phyloP scores from a whole-genome alignment of 805 yeast species.

The Candida verbasci region DNA sequence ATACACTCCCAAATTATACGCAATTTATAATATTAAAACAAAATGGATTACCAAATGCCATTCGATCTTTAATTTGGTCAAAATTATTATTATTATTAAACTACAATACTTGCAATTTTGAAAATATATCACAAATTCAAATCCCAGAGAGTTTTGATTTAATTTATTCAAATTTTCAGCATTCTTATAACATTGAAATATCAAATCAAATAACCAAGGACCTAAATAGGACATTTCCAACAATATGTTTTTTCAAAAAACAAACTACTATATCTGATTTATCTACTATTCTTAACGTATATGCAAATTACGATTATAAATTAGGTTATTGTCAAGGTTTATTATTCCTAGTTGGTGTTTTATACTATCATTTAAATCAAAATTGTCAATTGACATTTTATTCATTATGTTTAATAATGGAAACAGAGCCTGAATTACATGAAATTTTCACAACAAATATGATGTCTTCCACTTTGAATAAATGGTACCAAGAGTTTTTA shows the following conservation, averaged over 20 bases:
- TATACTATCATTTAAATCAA: conserved; percentile 37
- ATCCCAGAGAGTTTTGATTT: conserved; percentile 32
- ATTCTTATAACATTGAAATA: conserved; percentile 34
- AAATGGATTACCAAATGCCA: conserved; percentile 39
- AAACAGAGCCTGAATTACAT: conserved; percentile 46
- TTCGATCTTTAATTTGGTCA: conserved; percentile 45
- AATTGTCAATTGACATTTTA: conserved; percentile 42
- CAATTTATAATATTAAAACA: conserved; percentile 38
- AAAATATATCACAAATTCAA: conserved; percentile 11
- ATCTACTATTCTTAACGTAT: conserved; percentile 56
- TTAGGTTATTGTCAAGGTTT: conserved; percentile 70
- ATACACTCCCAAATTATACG: conserved; percentile 45
- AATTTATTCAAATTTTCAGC: conserved; percentile 38
- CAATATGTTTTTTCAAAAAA: conserved; percentile 43
- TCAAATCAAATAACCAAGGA: conserved; percentile 51
- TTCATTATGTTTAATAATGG: conserved; percentile 54
- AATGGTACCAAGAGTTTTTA: conserved; percentile 51
- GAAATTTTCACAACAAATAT: conserved; percentile 47
- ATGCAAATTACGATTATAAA: conserved; percentile 58
- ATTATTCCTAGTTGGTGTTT: conserved; percentile 57
- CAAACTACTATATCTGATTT: conserved; percentile 41
- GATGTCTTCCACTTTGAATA: conserved; percentile 50
- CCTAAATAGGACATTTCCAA: conserved; percentile 57
- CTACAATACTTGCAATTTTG: too few species aligned
- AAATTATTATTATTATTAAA: conserved; percentile 25